phyloP scores from a whole-genome alignment of 106 monocot genomes.

The Acorus gramineus region DNA sequence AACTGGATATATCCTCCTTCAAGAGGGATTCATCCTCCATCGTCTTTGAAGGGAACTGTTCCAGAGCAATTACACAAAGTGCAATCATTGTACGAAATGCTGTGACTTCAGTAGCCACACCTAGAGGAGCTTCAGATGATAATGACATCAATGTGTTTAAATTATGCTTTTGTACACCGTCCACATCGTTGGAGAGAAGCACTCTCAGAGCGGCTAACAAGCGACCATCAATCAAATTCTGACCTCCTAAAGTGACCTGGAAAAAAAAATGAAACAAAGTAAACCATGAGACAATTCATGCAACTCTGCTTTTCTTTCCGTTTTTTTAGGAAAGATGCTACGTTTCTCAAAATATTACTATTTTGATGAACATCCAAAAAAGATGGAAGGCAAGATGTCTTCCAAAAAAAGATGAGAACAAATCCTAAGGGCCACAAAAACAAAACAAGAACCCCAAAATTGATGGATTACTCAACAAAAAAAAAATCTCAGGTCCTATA shows the following conservation, averaged over 20 bases:
- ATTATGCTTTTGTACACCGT: constrained; percentile 24
- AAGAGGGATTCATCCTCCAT: constrained; percentile 83
- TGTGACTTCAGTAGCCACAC: constrained; percentile 42
- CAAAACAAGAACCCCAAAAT: too few species aligned
- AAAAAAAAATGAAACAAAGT: constrained; percentile 2
- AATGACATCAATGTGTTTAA: constrained; percentile 50
- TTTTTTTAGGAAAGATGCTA: too few species aligned
- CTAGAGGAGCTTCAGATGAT: constrained; percentile 54
- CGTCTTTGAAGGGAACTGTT: constrained; percentile 84
- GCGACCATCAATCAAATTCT: constrained; percentile 68
- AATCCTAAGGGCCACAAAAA: too few species aligned
- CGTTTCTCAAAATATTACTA: too few species aligned
- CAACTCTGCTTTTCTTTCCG: not conserved
- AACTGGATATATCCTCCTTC: constrained; percentile 28
- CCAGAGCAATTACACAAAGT: constrained; percentile 56
- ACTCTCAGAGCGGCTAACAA: constrained; percentile 74
- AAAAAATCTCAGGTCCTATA: not conserved
- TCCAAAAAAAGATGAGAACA: too few species aligned
- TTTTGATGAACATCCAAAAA: too few species aligned
- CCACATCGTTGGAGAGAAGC: constrained; percentile 36
- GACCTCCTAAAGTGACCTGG: constrained; percentile 78
- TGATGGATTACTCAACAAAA: not conserved
- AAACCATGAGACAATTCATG: not conserved
- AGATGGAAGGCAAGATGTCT: too few species aligned
- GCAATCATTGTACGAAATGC: constrained; percentile 59